A percentile compares a stretch with the other conserved stretches of the same genome.
phyloP scores from a whole-genome alignment of 805 yeast species.

The Kuraishia cidri region DNA sequence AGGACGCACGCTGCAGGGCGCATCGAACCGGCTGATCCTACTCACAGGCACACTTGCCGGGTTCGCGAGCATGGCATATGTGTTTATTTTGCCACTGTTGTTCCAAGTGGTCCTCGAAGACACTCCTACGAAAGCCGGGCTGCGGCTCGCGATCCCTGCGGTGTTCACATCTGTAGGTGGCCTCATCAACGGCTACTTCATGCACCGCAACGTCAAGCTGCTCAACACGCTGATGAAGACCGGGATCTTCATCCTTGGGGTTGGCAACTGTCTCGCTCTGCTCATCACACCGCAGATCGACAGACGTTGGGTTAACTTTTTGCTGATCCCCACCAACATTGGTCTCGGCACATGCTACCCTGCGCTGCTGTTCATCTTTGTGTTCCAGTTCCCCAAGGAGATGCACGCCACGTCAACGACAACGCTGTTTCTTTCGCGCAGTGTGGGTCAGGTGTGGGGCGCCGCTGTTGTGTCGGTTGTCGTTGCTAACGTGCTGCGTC shows the following conservation, averaged over 20 bases:
- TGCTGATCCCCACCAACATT: constrained; percentile 24
- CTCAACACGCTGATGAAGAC: constrained; percentile 17
- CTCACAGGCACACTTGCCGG: constrained; percentile 26
- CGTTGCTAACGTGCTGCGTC: constrained; percentile 5
- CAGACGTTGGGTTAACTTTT: constrained; percentile 16
- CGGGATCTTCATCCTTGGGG: constrained; percentile 24
- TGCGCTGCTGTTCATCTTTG: constrained; percentile 23
- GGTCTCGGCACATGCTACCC: constrained; percentile 32
- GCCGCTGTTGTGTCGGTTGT: constrained; percentile 17
- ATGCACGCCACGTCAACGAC: constrained; percentile 31
- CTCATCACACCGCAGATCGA: constrained; percentile 13
- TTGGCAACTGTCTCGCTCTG: constrained; percentile 24
- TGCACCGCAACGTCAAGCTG: constrained; percentile 19
- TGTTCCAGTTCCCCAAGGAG: constrained; percentile 19
- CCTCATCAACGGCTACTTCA: constrained; percentile 25
- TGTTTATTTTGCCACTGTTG: constrained; percentile 30
- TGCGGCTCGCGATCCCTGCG: constrained; percentile 30
- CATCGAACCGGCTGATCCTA: constrained; percentile 15
- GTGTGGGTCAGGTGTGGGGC: constrained; percentile 32
- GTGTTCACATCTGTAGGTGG: constrained; percentile 33
- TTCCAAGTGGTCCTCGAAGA: constrained; percentile 32
- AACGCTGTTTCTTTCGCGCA: constrained; percentile 25
- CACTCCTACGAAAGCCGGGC: constrained; percentile 28
- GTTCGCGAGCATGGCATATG: constrained; percentile 26
- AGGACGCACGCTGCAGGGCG: constrained; percentile 13